Evolutionary conservation across 2,329 filamentous ascomycete genomes (phyloP).

Genomic region (Botrytis porri): DNA sequence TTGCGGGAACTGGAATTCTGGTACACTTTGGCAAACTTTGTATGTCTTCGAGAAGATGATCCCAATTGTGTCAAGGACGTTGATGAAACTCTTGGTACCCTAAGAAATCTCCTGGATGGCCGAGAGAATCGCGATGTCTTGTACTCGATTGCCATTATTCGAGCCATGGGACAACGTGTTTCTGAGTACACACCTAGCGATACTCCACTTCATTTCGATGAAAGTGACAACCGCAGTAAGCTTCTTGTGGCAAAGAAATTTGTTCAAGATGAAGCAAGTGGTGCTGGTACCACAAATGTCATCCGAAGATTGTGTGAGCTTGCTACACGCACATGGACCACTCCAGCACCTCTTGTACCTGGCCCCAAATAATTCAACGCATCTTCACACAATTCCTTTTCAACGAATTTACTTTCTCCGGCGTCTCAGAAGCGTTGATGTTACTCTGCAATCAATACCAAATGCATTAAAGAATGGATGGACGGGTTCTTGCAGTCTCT

Average conservation of each 20-base stretch:
- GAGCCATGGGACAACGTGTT: conserved; percentile 67
- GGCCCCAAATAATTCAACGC: conserved; percentile 14
- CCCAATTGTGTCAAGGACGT: conserved; percentile 55
- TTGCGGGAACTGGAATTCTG: conserved; percentile 75
- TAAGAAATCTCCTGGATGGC: conserved; percentile 71
- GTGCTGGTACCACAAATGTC: conserved; percentile 71
- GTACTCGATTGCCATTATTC: conserved; percentile 80
- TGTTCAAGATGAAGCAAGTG: conserved; percentile 61
- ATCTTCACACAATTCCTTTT: neutral
- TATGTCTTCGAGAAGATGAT: conserved; percentile 62
- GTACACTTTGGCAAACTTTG: conserved; percentile 71
- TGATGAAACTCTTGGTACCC: conserved; percentile 61
- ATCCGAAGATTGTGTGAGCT: conserved; percentile 68
- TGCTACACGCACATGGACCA: conserved; percentile 49
- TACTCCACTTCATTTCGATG: conserved; percentile 59
- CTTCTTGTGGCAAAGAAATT: conserved; percentile 69
- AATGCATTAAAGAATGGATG: conserved; percentile 17
- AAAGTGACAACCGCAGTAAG: conserved; percentile 64
- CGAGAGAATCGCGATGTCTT: conserved; percentile 87
- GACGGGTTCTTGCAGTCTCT: neutral
- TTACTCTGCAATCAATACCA: conserved; percentile 9
- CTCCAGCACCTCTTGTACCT: conserved; percentile 17
- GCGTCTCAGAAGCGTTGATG: conserved; percentile 14
- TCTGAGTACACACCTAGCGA: conserved; percentile 56
- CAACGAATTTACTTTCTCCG: conserved; percentile 18